Evolutionary conservation across 495 filamentous ascomycete genomes (phyloP), one percentile per base, ranked within the genome.

Genomic region (Podospora pseudoanserina): DNA sequence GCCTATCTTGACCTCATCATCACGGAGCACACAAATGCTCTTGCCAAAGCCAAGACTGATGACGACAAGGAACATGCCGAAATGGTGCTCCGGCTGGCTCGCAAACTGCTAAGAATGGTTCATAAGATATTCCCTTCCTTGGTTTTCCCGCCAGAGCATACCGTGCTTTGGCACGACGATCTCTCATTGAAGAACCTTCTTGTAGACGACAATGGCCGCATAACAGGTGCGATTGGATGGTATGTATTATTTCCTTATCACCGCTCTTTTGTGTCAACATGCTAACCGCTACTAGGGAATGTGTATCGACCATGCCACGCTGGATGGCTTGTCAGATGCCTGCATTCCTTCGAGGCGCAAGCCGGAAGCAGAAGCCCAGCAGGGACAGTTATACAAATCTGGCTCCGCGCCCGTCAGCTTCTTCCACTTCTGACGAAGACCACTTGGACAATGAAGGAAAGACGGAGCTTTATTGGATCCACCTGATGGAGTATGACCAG

Each of bases 151-250:
- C 30, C 68, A 23, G 78, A 81, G 64, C 73, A 66, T 7, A 81
- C 78, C 0, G 73, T 82, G 62, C 77, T 87, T 13, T 78, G 73
- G 66, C 83, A 87, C 44, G 73, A 83, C 53, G 76, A 86, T 61
- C 73, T 88, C 7, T 82, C 77, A 0, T 65, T 77, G 6, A 72
- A 75, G n/a, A 87, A 87, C 72, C 80, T 88, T 39, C 71, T 87
- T 34, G 78, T 87, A 2, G 74, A 84, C 61, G 69, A 81, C 13
- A 67, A 77, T 2, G 79, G 78, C 4, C 26, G 74, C 3, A 70
- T 87, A 13, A 79, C 79, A 6, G 85, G 77, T n/a, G 56, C 88
- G 3, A 65, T 86, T 30, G 67, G 67, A 65, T 68, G 67, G 67
- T 68, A 60, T 28, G 67, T 64, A 1, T 59, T 5, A 23, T 7